phyloP scores from a whole-genome alignment of 305 asterid species.

The Rubia balearica region DNA sequence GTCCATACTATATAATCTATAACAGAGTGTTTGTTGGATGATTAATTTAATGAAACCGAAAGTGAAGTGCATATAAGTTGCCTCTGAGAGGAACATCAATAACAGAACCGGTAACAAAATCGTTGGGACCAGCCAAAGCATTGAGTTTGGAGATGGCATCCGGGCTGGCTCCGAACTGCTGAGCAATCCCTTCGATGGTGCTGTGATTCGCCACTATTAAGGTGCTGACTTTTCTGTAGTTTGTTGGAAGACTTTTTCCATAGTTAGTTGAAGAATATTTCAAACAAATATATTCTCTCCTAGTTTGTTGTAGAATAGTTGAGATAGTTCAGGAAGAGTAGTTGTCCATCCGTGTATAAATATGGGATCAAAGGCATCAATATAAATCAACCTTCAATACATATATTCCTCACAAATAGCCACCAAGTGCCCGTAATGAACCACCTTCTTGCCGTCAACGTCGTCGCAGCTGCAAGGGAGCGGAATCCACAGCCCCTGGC shows the following conservation, averaged over 20 bases:
- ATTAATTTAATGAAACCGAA: too few species aligned
- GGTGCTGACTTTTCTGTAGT: too few species aligned
- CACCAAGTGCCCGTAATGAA: conserved; percentile 70
- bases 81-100: conserved; percentile 81
- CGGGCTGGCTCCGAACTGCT: conserved; percentile 38
- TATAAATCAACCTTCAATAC: too few species aligned
- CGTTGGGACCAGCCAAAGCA: conserved; percentile 33
- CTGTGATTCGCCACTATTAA: conserved; percentile 36
- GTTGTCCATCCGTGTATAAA: too few species aligned
- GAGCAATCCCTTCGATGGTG: conserved; percentile 48
- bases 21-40: too few species aligned
- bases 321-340: too few species aligned
- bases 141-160: conserved; percentile 49
- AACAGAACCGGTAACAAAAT: conserved; percentile 39
- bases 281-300: too few species aligned
- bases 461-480: conserved; percentile 87
- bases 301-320: too few species aligned
- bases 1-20: background rate
- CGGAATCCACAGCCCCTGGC: conserved; percentile 59
- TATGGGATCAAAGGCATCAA: too few species aligned
- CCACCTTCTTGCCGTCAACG: conserved; percentile 48
- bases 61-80: conserved; percentile 7
- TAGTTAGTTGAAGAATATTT: too few species aligned
- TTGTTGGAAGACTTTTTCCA: too few species aligned
- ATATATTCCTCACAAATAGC: too few species aligned